Evolutionary conservation across 2,329 filamentous ascomycete genomes (phyloP), one percentile per base, ranked within the genome.

Genomic region (Aureobasidium namibiae): DNA sequence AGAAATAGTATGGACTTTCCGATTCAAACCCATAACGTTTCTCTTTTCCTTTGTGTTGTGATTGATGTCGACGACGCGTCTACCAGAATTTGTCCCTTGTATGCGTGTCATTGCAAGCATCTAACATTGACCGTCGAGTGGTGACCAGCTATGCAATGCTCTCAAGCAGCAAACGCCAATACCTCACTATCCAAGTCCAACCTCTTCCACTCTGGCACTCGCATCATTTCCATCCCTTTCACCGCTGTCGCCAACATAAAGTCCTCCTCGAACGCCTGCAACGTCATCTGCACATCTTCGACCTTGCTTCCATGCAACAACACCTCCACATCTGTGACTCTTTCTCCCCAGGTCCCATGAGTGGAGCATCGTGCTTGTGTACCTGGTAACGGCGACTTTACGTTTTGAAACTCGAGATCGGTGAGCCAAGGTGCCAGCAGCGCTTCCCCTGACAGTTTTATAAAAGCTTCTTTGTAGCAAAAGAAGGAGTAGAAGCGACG

Each of bases 361-460:
- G 73, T 76, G 33, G 70, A 73, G 64, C 75, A 78, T 29, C 75
- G 67, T 10, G 76, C 70, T 1, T 70, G 70, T 0, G 69, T 71
- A 2, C 75, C 77, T 0, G 74, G 67, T 16, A 63, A 69, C 13
- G 86, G 85, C 50, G 85, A 80, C 53, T 77, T 75, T 56, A 89
- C 87, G 50, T 78, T 74, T 60, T 78, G 75, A 68, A 92, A 89
- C 66, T 91, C 86, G 9, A 92, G 74, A 52, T 87, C 81, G 53
- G 75, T 76, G 50, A 92, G 76, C 89, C 89, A 92, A 4, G 78
- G 76, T 0, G 89, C 89, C 9, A 91, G 76, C 60, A 92, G 76
- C 0, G 87, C 89, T 66, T 92, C 87, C 26, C 89, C 89, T 31
- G 87, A 88, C 75, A 92, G 84, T 80, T 92, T 92, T 72, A 92